Conservation (phyloP, 441 rosid genomes). For the Corymbia calophylla region DNA sequence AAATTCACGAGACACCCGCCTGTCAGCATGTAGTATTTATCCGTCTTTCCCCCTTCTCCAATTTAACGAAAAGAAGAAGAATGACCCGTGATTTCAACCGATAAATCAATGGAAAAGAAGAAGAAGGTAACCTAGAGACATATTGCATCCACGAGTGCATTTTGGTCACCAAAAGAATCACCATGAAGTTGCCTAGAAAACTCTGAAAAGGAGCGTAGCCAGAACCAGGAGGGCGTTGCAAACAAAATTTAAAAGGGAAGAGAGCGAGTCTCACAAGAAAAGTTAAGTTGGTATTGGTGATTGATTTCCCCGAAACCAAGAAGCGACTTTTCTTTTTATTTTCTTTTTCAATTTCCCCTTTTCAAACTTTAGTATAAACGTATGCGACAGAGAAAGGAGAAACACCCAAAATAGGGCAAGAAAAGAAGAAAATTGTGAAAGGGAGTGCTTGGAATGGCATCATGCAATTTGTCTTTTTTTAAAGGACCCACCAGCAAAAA, state of each 20-base stretch:
- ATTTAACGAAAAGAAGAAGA: not conserved
- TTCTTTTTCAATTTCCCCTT: not conserved
- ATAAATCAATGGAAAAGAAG: not conserved
- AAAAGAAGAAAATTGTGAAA: constrained; percentile 9
- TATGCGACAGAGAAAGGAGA: constrained; percentile 19
- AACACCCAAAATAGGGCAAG: constrained; percentile 12
- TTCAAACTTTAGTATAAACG: not conserved
- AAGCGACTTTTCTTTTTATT: constrained; percentile 5
- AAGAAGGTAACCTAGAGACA: not conserved
- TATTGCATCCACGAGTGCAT: not conserved
- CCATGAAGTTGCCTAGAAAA: not conserved
- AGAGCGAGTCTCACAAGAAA: not conserved
- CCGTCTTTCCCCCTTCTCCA: not conserved
- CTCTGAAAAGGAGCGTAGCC: not conserved
- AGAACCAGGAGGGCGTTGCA: not conserved
- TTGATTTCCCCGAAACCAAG: constrained; percentile 27
- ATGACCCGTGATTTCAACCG: not conserved
- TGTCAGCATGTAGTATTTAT: not conserved
- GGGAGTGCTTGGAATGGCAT: constrained; percentile 27
- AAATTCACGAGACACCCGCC: not conserved
- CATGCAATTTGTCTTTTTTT: constrained; percentile 22
- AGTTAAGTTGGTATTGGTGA: constrained; percentile 18
- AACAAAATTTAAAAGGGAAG: not conserved
- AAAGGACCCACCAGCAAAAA: constrained; percentile 17
- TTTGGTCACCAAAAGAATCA: not conserved